Conservation (phyloP, 768 basidiomycete genomes). For the Boletus edulis region DNA sequence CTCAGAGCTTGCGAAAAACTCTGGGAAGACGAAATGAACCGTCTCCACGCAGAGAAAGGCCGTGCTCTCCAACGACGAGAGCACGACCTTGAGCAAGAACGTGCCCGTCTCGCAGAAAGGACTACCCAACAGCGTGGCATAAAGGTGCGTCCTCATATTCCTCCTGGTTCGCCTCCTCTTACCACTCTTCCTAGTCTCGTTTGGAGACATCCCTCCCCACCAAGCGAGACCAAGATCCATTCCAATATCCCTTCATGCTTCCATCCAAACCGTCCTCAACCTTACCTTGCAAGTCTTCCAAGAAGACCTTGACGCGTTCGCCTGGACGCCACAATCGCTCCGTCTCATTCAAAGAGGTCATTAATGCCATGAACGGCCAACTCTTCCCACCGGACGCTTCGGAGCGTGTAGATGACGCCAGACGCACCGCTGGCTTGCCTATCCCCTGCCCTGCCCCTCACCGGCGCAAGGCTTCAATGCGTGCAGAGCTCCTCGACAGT, state of each 20-base stretch:
- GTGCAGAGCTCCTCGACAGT: slow-evolving; percentile 40
- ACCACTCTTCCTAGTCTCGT: slow-evolving; percentile 16
- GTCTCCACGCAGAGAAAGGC: slow-evolving; percentile 39
- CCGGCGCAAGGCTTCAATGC: slow-evolving; percentile 20
- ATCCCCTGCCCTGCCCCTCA: slow-evolving; percentile 14
- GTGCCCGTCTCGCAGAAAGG: slow-evolving; percentile 21
- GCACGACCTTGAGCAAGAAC: slow-evolving; percentile 28
- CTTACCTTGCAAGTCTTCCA: slow-evolving; percentile 17
- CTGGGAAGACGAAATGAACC: slow-evolving; percentile 48
- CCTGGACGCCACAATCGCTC: slow-evolving; percentile 28
- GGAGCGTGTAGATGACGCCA: slow-evolving; percentile 32
- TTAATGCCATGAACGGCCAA: slow-evolving; percentile 55
- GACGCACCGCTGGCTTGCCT: slow-evolving; percentile 26
- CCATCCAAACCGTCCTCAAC: slow-evolving; percentile 20
- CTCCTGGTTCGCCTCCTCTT: neutral
- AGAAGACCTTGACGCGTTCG: slow-evolving; percentile 4
- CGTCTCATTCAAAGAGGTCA: slow-evolving; percentile 56
- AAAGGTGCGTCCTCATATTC: slow-evolving; percentile 16
- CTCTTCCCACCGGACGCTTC: slow-evolving; percentile 47
- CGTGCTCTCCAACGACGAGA: slow-evolving; percentile 35
- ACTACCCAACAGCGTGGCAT: slow-evolving; percentile 8
- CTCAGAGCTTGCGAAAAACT: slow-evolving; percentile 45
- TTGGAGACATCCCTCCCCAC: neutral
- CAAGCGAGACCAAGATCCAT: slow-evolving; percentile 24
- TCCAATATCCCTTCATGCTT: slow-evolving; percentile 35